Conservation (phyloP, 2,329 filamentous ascomycete genomes). For the Cladosporium velox region DNA sequence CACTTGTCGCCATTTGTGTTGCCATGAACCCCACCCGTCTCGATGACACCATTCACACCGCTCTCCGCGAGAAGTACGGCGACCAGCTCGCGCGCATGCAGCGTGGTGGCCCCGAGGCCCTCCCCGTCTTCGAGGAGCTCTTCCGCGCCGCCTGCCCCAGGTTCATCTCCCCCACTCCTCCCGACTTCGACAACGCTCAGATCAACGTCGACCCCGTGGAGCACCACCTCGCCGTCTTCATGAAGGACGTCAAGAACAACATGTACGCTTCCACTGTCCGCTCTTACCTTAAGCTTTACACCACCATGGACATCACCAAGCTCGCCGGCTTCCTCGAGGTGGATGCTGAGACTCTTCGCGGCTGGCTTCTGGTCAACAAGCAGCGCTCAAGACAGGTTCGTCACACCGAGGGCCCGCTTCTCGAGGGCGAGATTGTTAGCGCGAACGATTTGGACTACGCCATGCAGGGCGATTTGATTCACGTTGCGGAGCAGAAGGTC, state of each 20-base stretch:
- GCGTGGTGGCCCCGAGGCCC: conserved; percentile 89
- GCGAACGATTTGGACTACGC: conserved; percentile 97
- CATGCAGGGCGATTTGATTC: conserved; percentile 93
- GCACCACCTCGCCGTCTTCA: conserved; percentile 96
- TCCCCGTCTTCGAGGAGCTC: conserved; percentile 96
- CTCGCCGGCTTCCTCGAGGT: conserved; percentile 96
- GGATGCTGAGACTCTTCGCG: conserved; percentile 90
- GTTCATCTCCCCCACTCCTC: conserved; percentile 96
- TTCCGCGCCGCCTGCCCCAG: conserved; percentile 98
- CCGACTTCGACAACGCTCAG: conserved; percentile 96
- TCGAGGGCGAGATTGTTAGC: conserved; percentile 91
- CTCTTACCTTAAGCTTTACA: conserved; percentile 98
- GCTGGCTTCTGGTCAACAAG: conserved; percentile 96
- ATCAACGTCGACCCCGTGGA: conserved; percentile 95
- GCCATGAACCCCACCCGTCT: conserved; percentile 96
- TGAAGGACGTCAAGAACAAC: conserved; percentile 99
- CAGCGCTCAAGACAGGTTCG: conserved; percentile 95
- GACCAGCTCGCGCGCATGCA: conserved; percentile 97
- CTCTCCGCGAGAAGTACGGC: conserved; percentile 97
- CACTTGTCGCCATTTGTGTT: conserved; percentile 96
- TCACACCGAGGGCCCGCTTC: conserved; percentile 84
- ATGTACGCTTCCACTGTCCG: conserved; percentile 97
- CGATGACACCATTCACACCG: conserved; percentile 98
- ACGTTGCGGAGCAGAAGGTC: conserved; percentile 98
- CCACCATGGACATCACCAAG: conserved; percentile 98